A percentile compares a stretch with the other conserved stretches of the same genome.
phyloP scores from a whole-genome alignment of 176 grass and related monocot genomes.

The Avena insularis region DNA sequence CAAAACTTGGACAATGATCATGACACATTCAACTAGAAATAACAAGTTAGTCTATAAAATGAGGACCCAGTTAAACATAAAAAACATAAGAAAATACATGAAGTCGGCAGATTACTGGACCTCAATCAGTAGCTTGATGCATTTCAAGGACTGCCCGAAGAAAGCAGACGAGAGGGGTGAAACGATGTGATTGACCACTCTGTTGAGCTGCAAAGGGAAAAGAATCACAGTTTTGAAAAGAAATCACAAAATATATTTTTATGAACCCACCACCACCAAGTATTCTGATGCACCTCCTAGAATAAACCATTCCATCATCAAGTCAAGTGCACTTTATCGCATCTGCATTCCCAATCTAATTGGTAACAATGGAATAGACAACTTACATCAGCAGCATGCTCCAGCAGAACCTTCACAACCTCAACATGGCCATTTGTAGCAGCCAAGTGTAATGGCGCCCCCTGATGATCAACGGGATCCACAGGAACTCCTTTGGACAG shows the following conservation, averaged over 20 bases:
- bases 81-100: constrained; percentile 2
- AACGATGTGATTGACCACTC: constrained; percentile 9
- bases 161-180: constrained; percentile 19
- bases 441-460: constrained; percentile 48
- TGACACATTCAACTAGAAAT: constrained; percentile 1
- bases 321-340: background rate
- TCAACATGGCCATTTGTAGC: background rate
- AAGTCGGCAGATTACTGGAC: constrained; percentile 9
- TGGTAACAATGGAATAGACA: constrained; percentile 3
- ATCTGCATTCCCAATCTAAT: background rate
- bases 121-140: constrained; percentile 38
- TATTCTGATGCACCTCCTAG: background rate
- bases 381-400: constrained; percentile 52
- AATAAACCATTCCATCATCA: constrained; percentile 11
- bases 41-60: background rate
- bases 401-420: constrained; percentile 47
- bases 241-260: background rate
- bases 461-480: constrained; percentile 10
- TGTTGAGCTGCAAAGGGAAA: constrained; percentile 37
- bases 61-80: background rate
- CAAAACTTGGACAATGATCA: background rate
- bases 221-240: background rate
- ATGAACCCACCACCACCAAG: constrained; percentile 3
- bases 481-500: constrained; percentile 47
- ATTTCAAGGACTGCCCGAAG: constrained; percentile 27